These are phyloP conservation scores for Saturnispora hagleri DNA, from an alignment of 805 yeast species.

Conservation along the genomic window DNA sequence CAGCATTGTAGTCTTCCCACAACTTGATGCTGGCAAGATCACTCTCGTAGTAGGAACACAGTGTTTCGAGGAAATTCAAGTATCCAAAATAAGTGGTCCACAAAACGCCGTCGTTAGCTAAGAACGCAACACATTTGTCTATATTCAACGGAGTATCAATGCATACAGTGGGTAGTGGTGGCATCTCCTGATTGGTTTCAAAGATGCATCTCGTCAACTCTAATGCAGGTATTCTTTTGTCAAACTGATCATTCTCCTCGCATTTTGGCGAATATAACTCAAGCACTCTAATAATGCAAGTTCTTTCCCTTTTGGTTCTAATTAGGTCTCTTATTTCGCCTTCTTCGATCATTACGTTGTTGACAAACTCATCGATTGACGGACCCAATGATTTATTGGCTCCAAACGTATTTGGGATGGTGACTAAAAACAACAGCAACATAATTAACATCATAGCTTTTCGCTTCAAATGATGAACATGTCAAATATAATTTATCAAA, in stretches of 20 bases:
- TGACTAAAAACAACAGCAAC: not conserved
- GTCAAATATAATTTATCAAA: not conserved
- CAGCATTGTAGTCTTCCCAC: slow-evolving; percentile 4
- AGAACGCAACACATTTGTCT: slow-evolving; percentile 9
- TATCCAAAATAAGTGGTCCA: slow-evolving; percentile 21
- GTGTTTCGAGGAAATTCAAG: slow-evolving; percentile 8
- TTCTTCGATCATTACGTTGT: not conserved
- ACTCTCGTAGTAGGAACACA: slow-evolving; percentile 7
- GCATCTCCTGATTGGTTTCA: slow-evolving; percentile 3
- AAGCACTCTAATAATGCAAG: slow-evolving; percentile 2
- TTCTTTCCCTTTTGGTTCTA: not conserved
- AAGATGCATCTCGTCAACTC: slow-evolving; percentile 15
- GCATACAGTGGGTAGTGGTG: slow-evolving; percentile 2
- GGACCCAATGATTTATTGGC: not conserved
- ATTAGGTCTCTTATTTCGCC: not conserved
- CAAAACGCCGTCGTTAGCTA: slow-evolving; percentile 6
- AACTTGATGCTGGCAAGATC: slow-evolving; percentile 1
- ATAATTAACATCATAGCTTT: not conserved
- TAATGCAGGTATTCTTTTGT: slow-evolving; percentile 10
- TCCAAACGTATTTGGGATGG: not conserved
- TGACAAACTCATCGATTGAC: not conserved
- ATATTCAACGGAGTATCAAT: not conserved
- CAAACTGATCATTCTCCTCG: not conserved
- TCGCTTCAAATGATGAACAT: not conserved
- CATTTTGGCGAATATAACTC: not conserved